phyloP scores from a whole-genome alignment of 306 rosid genomes.

The peach (Prunus persica) region Prunus_persica_NCBIv2 NC_034014.1:28040501-28041000 shows the following conservation, averaged over 20 bases:
- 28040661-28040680: slow-evolving; percentile 39
- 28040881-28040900: slow-evolving; percentile 12
- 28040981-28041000: neutral
- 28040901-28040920: slow-evolving; percentile 1
- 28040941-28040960: neutral
- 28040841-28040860: neutral
- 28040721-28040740: slow-evolving; percentile 33
- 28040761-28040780: slow-evolving; percentile 8
- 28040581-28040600: neutral
- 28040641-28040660: slow-evolving; percentile 44
- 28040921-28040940: slow-evolving; percentile 30
- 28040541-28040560: neutral
- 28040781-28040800: slow-evolving; percentile 1
- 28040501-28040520: too few relatives aligned
- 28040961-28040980: neutral
- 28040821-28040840: neutral
- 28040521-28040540: neutral
- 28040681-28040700: slow-evolving; percentile 27
- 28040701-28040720: slow-evolving; percentile 30
- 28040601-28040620: neutral
- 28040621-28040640: slow-evolving; percentile 37
- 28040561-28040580: neutral
- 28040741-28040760: slow-evolving; percentile 32
- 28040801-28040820: slow-evolving; percentile 1
- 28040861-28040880: slow-evolving; percentile 6